Base-by-base conservation (phyloP, 2,329 filamentous ascomycete genomes). In the Colletotrichum trifolii region DNA sequence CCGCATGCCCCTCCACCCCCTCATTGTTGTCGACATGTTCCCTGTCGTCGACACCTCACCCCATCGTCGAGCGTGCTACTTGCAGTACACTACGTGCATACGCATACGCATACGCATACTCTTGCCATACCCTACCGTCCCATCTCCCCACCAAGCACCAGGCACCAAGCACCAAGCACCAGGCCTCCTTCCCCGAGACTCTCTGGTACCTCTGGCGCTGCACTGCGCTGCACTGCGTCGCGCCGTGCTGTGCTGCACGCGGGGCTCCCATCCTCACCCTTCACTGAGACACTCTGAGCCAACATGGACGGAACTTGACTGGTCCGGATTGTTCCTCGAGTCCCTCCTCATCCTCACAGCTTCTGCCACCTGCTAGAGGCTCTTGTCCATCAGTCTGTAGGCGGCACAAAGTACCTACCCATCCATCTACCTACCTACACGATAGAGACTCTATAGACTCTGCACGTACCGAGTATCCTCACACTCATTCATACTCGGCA, bases 301-400 rank as follows among this genome's bases (percentile, higher is more conserved):
- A 57, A 65, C 62, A 65, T 58, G 52, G 62, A 65, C 62, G 58
- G 52, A 62, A 47, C 47, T 45, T 62, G 58, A 65, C 62, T 65
- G 58, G 62, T 47, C 62, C 58, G 62, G 62, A 56, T 52, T 47
- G 33, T n/a, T 43, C 25, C 4, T 25, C 25, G 25, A 25, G 25
- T 25, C 25, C 25, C 25, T 25, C 25, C 25, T 25, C 25, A 25
- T 25, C 25, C 25, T 25, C 25, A 25, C 25, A 25, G 25, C 25
- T 25, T 25, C 25, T 25, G 25, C 25, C 25, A 25, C 25, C 25
- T 25, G 25, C 25, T 25, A 25, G 25, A 25, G 25, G 25, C 25
- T 25, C 25, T 25, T 25, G 25, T 25, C 4, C 25, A 25, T 25
- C 25, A 25, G 25, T 25, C 25, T 25, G 25, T 5, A 25, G 25